Base-by-base conservation (phyloP, 2,329 filamentous ascomycete genomes). In the Colletotrichum higginsianum region DNA sequence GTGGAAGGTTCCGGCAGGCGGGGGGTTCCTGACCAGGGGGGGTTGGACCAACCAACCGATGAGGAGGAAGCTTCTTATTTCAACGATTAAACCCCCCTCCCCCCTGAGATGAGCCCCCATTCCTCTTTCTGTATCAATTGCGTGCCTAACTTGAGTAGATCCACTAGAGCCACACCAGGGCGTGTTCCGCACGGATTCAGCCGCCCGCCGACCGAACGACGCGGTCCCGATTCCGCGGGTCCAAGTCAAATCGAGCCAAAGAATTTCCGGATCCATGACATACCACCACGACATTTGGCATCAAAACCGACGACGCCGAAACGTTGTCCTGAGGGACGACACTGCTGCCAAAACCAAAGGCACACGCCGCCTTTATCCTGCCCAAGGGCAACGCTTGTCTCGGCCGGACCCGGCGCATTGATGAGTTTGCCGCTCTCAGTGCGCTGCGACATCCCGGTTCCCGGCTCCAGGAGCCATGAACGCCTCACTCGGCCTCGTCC, bases 391-490 rank as follows among this genome's bases (percentile, higher is more conserved):
- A 42, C 4, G 3, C 26, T 13, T 23, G 15, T 38, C 6, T 40
- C 30, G 38, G 26, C n/a, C 52, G 58, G 49, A 38, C 53, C 60
- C 50, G 60, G 66, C 70, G 70, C 70, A 70, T 70, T 71, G 66
- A 60, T 64, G 66, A 66, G 66, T 38, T 12, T 40, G 46, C 23
- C 57, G 53, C 66, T 70, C 49, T 60, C 61, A 26, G 66, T 65
- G 60, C 60, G 69, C 69, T 64, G 69, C 60, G 30, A 65, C 67
- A 21, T 60, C 50, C 61, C 55, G 55, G n/a, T 21, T 26, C 40
- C 49, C 49, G 38, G 42, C 56, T 38, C 44, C 30, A 53, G 67
- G 60, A 66, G 67, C 73, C 64, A 73, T 74, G 73, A 74, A 74
- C 26, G 49, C 38, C 71, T 71, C 69, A 44, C 35, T 73, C 56